These are phyloP conservation scores for Gillenia trifoliata DNA, from an alignment of 306 rosid genomes.

Conservation along the genomic window DNA sequence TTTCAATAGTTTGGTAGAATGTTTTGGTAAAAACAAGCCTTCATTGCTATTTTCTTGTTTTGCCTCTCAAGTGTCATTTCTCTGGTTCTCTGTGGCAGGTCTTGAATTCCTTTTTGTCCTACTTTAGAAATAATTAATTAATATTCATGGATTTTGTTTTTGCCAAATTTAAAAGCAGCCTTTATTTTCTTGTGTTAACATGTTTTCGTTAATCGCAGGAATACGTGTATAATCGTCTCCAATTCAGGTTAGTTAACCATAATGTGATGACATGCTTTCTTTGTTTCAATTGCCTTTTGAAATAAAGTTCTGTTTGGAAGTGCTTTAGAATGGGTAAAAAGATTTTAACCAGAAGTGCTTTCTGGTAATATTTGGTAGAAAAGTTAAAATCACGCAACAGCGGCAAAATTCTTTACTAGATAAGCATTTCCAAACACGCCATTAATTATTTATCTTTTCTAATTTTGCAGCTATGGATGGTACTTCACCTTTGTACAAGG, in stretches of 20 bases:
- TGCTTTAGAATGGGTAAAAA: too few relatives aligned
- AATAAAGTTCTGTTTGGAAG: too few relatives aligned
- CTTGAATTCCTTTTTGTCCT: background rate
- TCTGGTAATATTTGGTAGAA: too few relatives aligned
- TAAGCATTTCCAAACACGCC: too few relatives aligned
- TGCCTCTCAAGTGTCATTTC: background rate
- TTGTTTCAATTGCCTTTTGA: background rate
- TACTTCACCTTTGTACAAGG: conserved; percentile 70
- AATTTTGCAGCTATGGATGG: conserved; percentile 54
- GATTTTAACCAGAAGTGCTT: too few relatives aligned
- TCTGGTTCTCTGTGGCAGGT: background rate
- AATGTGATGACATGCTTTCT: too few relatives aligned
- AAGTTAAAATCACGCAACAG: too few relatives aligned
- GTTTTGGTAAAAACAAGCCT: background rate
- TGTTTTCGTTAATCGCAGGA: conserved; percentile 32
- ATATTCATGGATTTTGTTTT: background rate
- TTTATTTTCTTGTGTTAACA: background rate
- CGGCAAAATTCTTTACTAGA: too few relatives aligned
- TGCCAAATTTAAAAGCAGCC: background rate
- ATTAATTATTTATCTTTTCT: background rate
- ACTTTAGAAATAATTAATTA: background rate
- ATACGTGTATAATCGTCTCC: conserved; percentile 56
- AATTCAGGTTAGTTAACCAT: conserved; percentile 35
- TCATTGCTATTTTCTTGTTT: background rate
- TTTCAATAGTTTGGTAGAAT: background rate